A percentile compares a stretch with the other conserved stretches of the same genome.
Evolutionary conservation across 306 rosid genomes (phyloP).

Genomic region (Fragaria iinumae): DNA sequence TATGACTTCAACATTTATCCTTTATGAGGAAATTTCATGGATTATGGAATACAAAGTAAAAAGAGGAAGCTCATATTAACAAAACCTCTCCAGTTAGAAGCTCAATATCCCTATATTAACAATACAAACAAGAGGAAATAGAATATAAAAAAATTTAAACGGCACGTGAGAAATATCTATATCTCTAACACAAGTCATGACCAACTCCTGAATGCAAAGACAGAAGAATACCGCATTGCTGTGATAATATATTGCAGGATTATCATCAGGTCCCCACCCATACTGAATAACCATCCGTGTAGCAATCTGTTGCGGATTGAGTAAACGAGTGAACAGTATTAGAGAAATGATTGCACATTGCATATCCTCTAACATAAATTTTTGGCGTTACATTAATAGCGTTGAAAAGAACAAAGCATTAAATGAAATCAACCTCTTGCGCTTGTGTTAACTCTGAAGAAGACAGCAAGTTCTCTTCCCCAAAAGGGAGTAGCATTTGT

Average conservation of each 20-base stretch:
- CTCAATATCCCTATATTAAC: background rate
- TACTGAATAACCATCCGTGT: conserved; percentile 94
- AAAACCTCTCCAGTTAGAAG: too few species aligned
- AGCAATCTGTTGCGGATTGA: conserved; percentile 66
- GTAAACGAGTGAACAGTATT: background rate
- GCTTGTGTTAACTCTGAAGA: conserved; percentile 79
- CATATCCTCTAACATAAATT: conserved; percentile 6
- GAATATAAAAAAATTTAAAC: background rate
- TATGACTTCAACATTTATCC: conserved; percentile 3
- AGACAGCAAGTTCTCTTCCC: conserved; percentile 88
- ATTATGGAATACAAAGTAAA: background rate
- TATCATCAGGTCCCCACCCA: conserved; percentile 99
- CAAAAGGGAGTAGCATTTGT: conserved; percentile 91
- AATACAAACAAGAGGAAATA: background rate
- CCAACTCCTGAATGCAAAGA: conserved; percentile 27
- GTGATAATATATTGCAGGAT: conserved; percentile 85
- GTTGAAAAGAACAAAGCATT: conserved; percentile 18
- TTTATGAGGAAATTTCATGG: background rate
- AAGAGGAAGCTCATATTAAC: background rate
- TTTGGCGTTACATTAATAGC: conserved; percentile 25
- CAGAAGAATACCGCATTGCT: conserved; percentile 70
- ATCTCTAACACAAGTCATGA: conserved; percentile 7
- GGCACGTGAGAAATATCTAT: background rate
- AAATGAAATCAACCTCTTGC: conserved; percentile 70
- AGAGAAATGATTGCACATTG: background rate